Base-by-base conservation (phyloP, 2,329 filamentous ascomycete species). In the Fonsecaea pedrosoi region DNA sequence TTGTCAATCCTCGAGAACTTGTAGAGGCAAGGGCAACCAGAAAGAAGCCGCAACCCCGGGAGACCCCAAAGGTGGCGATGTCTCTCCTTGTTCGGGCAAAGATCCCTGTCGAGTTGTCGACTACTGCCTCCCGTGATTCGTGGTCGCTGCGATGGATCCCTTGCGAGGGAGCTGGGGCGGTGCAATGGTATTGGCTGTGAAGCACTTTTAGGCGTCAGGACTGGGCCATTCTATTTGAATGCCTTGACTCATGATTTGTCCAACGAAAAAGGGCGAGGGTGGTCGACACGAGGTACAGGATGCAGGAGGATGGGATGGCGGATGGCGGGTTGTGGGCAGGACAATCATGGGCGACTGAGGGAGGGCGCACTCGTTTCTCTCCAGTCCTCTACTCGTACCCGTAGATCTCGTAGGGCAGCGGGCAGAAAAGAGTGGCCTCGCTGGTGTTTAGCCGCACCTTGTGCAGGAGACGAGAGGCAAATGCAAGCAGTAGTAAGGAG, bases 121-220 rank as follows among this genome's bases (percentile, higher is more conserved):
- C 13, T 60, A 54, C 55, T 48, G 45, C 54, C 54, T 68, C 67
- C 58, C 60, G 64, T 69, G 68, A 69, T 69, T 69, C 64, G 68
- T 53, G 56, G 18, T 45, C 15, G 54, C 62, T 65, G 65, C 58
- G 38, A 59, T 64, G 58, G 64, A 42, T 57, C 61, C 56, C 34
- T 34, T 42, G 35, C 18, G 45, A 42, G 56, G 67, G 64, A 45
- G 34, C 35, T 62, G 56, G 62, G 62, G 45, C 54, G 63, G 56
- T 56, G 38, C 56, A 13, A 50, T 12, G 63, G 60, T 25, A 66
- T 62, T 69, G 67, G 67, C 53, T 64, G 42, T 64, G 64, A 59
- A 59, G 21, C 48, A 65, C 60, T 59, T 56, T 65, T 58, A 63
- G 68, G 62, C 64, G 56, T 58, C 61, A 55, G 56, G 54, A 58